These are phyloP conservation scores for Sextonia rubra DNA, from an alignment of 164 flowering plant genomes.

Conservation along the genomic window DNA sequence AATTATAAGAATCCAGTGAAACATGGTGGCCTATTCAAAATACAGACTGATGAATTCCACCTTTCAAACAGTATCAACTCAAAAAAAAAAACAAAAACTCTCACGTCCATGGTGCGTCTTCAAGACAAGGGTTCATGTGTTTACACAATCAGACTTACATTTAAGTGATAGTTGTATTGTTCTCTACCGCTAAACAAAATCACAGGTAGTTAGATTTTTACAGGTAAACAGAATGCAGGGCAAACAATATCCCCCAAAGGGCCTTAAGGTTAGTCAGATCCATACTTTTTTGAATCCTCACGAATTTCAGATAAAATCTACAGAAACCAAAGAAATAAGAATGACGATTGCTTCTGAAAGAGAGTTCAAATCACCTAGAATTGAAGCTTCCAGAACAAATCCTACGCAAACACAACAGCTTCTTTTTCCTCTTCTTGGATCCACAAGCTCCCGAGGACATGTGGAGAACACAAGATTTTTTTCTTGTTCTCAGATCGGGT, in stretches of 20 bases:
- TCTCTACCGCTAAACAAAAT: no score
- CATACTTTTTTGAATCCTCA: not conserved
- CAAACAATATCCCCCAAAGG: not conserved
- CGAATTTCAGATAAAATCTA: not conserved
- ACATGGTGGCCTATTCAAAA: no score
- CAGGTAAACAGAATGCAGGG: not conserved
- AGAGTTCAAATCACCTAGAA: not conserved
- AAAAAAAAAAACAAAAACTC: no score
- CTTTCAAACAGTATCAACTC: no score
- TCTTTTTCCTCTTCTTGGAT: not conserved
- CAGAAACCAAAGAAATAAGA: not conserved
- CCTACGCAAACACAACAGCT: not conserved
- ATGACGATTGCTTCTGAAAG: not conserved
- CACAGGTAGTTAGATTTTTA: not conserved
- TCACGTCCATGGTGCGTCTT: no score
- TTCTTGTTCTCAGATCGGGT: not conserved
- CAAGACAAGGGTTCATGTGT: no score
- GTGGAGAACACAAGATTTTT: conserved; percentile 6
- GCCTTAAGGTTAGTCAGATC: not conserved
- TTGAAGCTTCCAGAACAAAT: conserved; percentile 1
- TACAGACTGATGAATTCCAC: no score
- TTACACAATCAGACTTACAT: no score
- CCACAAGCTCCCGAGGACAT: not conserved
- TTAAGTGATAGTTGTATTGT: no score
- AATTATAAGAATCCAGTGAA: no score